These are phyloP conservation scores for Eutrema salsugineum DNA, from an alignment of 441 rosid genomes.

Conservation along the genomic window DNA sequence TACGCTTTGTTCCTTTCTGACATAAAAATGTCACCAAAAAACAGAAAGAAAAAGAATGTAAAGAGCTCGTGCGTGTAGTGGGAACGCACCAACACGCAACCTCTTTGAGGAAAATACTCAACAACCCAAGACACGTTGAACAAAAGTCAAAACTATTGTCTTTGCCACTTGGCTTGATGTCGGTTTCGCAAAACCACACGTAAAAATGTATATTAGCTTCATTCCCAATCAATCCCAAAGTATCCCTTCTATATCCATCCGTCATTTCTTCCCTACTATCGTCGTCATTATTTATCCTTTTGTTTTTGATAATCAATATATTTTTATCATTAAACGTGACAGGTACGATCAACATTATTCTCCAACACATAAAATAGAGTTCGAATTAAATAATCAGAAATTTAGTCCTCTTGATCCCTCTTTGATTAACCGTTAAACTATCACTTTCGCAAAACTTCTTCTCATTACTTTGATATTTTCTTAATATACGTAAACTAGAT, in stretches of 20 bases:
- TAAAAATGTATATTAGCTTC: conserved; percentile 4
- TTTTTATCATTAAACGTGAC: neutral
- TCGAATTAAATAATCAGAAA: neutral
- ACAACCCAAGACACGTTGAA: conserved; percentile 33
- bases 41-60: neutral
- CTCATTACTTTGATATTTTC: neutral
- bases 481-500: neutral
- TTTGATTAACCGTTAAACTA: conserved; percentile 22
- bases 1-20: conserved; percentile 13
- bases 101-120: conserved; percentile 5
- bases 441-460: conserved; percentile 17
- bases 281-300: conserved; percentile 8
- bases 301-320: neutral
- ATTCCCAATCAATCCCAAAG: conserved; percentile 18
- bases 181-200: conserved; percentile 20
- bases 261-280: conserved; percentile 5
- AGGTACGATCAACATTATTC: conserved; percentile 2
- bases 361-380: conserved; percentile 11
- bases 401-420: neutral
- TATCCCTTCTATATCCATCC: neutral
- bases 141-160: conserved; percentile 22
- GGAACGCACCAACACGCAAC: conserved; percentile 29
- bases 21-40: neutral
- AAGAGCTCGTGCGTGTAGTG: conserved; percentile 16
- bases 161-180: conserved; percentile 29